phyloP scores from a whole-genome alignment of 139 green algal genomes.

The Coccomyxa sp. region DNA sequence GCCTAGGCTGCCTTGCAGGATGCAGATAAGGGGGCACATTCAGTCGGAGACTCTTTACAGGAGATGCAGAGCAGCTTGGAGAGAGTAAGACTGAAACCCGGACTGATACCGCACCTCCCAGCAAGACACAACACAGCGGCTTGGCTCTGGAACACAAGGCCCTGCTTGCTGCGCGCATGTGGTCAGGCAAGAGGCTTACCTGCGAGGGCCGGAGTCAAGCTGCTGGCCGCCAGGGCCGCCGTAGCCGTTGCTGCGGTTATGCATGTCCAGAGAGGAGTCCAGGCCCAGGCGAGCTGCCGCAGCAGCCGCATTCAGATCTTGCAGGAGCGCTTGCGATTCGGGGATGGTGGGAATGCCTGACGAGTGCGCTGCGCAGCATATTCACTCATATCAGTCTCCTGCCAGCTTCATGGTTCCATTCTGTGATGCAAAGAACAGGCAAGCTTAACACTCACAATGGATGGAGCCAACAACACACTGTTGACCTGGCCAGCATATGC shows the following conservation, averaged over 20 bases:
- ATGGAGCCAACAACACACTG: neutral
- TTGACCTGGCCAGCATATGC: too few relatives aligned
- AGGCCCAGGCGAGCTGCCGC: neutral
- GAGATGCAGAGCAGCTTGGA: too few relatives aligned
- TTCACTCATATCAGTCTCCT: neutral
- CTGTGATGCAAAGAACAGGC: neutral
- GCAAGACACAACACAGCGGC: neutral
- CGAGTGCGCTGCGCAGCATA: neutral
- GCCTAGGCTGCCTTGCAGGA: too few relatives aligned
- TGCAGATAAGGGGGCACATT: too few relatives aligned
- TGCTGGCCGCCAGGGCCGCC: neutral
- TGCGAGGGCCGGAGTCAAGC: neutral
- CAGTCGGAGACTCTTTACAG: too few relatives aligned
- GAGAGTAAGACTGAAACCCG: too few relatives aligned
- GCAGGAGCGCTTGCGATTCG: too few relatives aligned
- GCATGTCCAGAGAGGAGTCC: neutral
- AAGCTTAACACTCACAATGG: neutral
- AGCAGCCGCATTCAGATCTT: too few relatives aligned
- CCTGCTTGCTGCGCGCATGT: neutral
- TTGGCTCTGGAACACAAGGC: neutral
- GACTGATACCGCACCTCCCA: neutral
- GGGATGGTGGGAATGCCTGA: neutral
- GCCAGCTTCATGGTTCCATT: neutral
- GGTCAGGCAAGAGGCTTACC: neutral
- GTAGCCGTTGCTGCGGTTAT: too few relatives aligned